Evolutionary conservation across 1,139 yeast species (phyloP).

Genomic region (Taphrina sp.): DNA sequence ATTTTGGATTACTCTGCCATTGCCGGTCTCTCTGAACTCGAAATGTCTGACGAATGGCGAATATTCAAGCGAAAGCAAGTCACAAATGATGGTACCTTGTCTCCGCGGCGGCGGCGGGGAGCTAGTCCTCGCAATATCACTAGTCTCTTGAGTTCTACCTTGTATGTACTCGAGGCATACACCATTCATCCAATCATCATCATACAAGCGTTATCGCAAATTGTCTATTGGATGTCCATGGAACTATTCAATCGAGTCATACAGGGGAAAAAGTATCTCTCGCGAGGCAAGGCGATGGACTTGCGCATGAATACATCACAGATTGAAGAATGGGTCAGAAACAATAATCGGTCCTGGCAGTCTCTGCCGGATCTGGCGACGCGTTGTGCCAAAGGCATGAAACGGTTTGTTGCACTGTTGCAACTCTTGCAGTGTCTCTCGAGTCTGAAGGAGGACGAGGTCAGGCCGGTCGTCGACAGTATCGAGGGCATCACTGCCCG

Average conservation of each 20-base stretch:
- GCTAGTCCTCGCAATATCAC: constrained; percentile 87
- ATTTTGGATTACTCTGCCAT: constrained; percentile 50
- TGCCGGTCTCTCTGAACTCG: constrained; percentile 48
- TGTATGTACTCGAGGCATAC: constrained; percentile 80
- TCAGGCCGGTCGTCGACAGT: constrained; percentile 46
- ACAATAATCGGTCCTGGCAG: constrained; percentile 48
- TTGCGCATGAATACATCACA: constrained; percentile 80
- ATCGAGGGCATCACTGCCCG: constrained; percentile 50
- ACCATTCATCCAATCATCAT: constrained; percentile 72
- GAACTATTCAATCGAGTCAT: constrained; percentile 71
- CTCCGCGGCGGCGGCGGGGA: constrained; percentile 62
- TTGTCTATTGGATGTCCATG: constrained; percentile 74
- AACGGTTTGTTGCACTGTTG: constrained; percentile 70
- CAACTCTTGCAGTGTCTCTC: constrained; percentile 92
- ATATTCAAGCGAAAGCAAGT: constrained; percentile 53
- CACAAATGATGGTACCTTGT: constrained; percentile 52
- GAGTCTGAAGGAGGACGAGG: constrained; percentile 55
- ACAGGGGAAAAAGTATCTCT: constrained; percentile 62
- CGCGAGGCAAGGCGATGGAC: constrained; percentile 85
- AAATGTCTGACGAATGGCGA: constrained; percentile 49
- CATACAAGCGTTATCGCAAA: constrained; percentile 73
- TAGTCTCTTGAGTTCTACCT: constrained; percentile 82
- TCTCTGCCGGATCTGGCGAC: constrained; percentile 12
- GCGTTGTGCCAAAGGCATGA: constrained; percentile 37
- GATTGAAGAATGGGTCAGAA: constrained; percentile 89